Percentiles rank a stretch among this genome's conserved stretches.
Evolutionary conservation across 2,329 filamentous ascomycete species (phyloP).

Genomic region (Drechslerella stenobrocha): DNA sequence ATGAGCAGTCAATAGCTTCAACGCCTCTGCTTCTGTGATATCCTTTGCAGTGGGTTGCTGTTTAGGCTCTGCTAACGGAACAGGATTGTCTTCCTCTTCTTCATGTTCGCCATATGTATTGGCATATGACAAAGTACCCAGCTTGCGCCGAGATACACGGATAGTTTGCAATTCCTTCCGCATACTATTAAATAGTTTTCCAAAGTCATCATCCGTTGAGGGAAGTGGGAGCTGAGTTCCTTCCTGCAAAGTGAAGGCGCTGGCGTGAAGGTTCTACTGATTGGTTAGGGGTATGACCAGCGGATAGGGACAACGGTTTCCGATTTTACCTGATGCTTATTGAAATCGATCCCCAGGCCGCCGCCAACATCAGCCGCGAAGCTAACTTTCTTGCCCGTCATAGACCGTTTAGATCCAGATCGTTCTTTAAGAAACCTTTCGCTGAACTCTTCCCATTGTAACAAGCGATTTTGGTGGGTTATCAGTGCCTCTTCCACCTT

Average conservation of each 20-base stretch:
- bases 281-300: not conserved
- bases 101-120: constrained; percentile 30
- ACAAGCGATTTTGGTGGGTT: constrained; percentile 26
- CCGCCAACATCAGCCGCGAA: constrained; percentile 44
- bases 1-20: constrained; percentile 27
- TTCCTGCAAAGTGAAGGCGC: constrained; percentile 38
- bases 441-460: constrained; percentile 31
- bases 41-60: constrained; percentile 9
- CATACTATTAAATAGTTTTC: constrained; percentile 44
- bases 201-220: constrained; percentile 39
- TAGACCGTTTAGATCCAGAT: constrained; percentile 20
- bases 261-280: constrained; percentile 37
- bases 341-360: constrained; percentile 40
- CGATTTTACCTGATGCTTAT: constrained; percentile 36
- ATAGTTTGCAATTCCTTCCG: constrained; percentile 44
- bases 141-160: constrained; percentile 35
- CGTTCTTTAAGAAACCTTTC: constrained; percentile 32
- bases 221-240: constrained; percentile 37
- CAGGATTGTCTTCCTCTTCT: constrained; percentile 5
- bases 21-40: constrained; percentile 39
- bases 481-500: constrained; percentile 49
- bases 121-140: constrained; percentile 38
- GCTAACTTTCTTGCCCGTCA: constrained; percentile 32
- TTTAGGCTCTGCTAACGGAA: constrained; percentile 16
- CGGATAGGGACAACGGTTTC: not conserved